Conservation (phyloP, 148 eudicot genomes). For the Heliosperma pusillum region DNA sequence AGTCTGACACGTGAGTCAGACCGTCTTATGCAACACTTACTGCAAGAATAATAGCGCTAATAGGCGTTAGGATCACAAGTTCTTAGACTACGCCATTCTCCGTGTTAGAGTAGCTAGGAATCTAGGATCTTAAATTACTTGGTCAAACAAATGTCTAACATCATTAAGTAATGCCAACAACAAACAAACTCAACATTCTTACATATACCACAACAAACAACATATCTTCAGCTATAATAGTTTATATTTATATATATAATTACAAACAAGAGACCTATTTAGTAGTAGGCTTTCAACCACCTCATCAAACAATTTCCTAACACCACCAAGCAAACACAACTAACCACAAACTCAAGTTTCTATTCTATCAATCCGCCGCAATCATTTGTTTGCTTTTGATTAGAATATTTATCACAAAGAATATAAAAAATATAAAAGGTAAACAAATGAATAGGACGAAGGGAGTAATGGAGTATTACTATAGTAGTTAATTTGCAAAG, state of each 20-base stretch:
- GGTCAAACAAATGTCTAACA: neutral
- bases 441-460: too few species aligned
- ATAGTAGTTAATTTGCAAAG: neutral
- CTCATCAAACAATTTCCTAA: conserved; percentile 8
- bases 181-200: conserved; percentile 6
- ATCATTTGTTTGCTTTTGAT: too few species aligned
- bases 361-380: too few species aligned
- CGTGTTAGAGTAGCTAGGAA: neutral
- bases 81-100: neutral
- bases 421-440: too few species aligned
- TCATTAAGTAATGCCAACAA: neutral
- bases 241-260: neutral
- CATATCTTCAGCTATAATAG: neutral
- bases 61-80: too few species aligned
- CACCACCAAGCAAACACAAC: neutral
- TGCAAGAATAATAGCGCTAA: neutral
- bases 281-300: neutral
- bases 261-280: neutral
- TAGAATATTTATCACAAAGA: too few species aligned
- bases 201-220: conserved; percentile 2
- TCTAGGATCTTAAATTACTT: neutral
- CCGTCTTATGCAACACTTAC: neutral
- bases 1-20: neutral
- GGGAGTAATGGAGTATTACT: too few species aligned
- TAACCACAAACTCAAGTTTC: neutral